Percentiles rank a stretch among this genome's conserved stretches.
Conservation (phyloP, 805 yeast genomes). For the Kuraishia cidri region DNA sequence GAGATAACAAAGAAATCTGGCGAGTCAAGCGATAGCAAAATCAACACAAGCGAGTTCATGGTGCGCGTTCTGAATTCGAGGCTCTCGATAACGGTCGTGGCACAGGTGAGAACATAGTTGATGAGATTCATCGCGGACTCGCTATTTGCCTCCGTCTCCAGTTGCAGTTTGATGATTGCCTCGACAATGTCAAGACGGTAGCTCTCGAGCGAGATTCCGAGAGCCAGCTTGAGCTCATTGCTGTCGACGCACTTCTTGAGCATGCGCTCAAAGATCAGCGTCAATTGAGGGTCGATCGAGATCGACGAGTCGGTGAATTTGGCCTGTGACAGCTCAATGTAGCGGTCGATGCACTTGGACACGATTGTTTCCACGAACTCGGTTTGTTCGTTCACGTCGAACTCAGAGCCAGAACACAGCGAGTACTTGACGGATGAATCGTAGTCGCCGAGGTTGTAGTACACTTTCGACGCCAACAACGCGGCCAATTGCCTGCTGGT, state of each 20-base stretch:
- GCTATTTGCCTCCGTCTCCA: conserved; percentile 28
- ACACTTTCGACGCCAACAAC: conserved; percentile 80
- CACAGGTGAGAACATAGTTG: conserved; percentile 67
- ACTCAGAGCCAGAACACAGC: conserved; percentile 72
- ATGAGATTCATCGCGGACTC: conserved; percentile 47
- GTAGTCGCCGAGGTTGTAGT: conserved; percentile 89
- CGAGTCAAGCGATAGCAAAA: conserved; percentile 44
- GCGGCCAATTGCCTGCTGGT: conserved; percentile 81
- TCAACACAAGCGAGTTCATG: conserved; percentile 50
- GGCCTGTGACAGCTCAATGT: conserved; percentile 55
- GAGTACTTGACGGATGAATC: conserved; percentile 87
- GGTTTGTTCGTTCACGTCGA: conserved; percentile 65
- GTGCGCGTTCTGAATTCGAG: conserved; percentile 59
- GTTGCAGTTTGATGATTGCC: conserved; percentile 35
- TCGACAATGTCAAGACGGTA: conserved; percentile 77
- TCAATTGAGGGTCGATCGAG: conserved; percentile 51
- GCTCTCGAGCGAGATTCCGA: conserved; percentile 88
- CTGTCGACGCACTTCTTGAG: conserved; percentile 64
- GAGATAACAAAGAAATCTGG: conserved; percentile 82
- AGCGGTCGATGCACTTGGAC: conserved; percentile 83
- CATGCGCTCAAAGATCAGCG: conserved; percentile 77
- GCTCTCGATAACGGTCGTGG: conserved; percentile 58
- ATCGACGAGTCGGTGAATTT: conserved; percentile 20
- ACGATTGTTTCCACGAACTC: conserved; percentile 92
- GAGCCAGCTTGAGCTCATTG: conserved; percentile 69